Evolutionary conservation across 1,139 yeast species (phyloP).

Genomic region (Yamadazyma membranifaciens): DNA sequence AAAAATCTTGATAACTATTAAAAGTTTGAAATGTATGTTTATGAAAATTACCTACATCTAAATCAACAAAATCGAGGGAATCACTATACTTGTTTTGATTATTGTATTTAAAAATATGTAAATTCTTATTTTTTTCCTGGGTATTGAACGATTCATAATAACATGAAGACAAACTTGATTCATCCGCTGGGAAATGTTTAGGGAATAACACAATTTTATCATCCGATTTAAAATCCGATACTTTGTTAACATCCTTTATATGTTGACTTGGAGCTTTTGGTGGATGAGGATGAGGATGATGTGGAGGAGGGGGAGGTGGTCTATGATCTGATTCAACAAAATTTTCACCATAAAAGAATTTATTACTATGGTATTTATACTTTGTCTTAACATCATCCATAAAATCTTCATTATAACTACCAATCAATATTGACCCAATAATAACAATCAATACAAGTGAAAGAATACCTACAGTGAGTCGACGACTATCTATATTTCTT

Average conservation of each 20-base stretch:
- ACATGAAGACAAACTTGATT: conserved; percentile 8
- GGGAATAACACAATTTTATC: conserved; percentile 16
- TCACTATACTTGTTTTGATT: conserved; percentile 10
- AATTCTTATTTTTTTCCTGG: neutral
- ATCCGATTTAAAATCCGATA: neutral
- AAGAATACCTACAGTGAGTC: neutral
- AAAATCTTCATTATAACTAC: conserved; percentile 5
- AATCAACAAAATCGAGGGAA: conserved; percentile 10
- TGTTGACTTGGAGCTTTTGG: neutral
- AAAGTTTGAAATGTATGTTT: conserved; percentile 12
- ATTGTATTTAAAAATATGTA: conserved; percentile 11
- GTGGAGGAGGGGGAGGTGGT: neutral
- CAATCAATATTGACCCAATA: neutral
- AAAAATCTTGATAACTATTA: conserved; percentile 8
- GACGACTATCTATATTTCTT: conserved; percentile 2
- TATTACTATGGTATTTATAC: neutral
- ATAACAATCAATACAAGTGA: conserved; percentile 1
- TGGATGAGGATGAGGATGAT: neutral
- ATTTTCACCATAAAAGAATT: too few relatives aligned
- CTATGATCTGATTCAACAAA: neutral
- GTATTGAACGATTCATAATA: conserved; percentile 8
- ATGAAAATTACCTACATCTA: conserved; percentile 6
- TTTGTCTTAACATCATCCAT: conserved; percentile 3
- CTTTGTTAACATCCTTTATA: neutral
- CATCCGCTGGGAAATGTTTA: conserved; percentile 12